A percentile compares a stretch with the other conserved stretches of the same genome.
phyloP scores from a whole-genome alignment of 2,329 filamentous ascomycete genomes.

The Orbilia ellipsospora region DNA sequence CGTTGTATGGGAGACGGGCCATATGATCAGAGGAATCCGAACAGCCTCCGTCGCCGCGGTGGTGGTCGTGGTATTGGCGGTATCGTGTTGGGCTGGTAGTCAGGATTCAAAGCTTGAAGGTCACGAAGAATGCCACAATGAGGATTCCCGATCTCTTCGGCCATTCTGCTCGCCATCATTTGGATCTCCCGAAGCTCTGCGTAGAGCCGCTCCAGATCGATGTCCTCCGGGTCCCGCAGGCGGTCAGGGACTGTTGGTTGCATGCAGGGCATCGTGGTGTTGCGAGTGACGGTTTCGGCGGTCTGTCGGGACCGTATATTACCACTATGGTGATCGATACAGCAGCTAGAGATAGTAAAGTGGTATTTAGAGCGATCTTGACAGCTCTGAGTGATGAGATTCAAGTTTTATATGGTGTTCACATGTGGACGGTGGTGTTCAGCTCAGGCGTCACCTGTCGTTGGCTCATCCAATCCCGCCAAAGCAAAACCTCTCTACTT shows the following conservation, averaged over 20 bases:
- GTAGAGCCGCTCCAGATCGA: slow-evolving; percentile 28
- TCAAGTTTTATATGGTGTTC: not conserved
- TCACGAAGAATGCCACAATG: not conserved
- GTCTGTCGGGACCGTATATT: not conserved
- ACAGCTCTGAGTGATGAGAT: not conserved
- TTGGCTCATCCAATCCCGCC: too few species aligned
- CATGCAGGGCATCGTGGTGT: slow-evolving; percentile 34
- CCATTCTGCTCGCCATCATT: slow-evolving; percentile 19
- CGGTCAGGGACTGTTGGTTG: slow-evolving; percentile 20
- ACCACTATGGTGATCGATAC: not conserved
- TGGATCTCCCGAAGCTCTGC: slow-evolving; percentile 39
- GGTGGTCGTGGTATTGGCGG: not conserved
- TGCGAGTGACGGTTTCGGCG: not conserved
- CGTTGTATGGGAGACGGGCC: slow-evolving; percentile 3
- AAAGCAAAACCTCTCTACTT: too few species aligned
- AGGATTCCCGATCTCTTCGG: slow-evolving; percentile 8
- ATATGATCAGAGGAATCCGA: slow-evolving; percentile 25
- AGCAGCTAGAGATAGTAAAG: not conserved
- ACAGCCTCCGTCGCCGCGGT: slow-evolving; percentile 22
- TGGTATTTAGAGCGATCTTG: not conserved
- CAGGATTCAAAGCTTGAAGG: too few species aligned
- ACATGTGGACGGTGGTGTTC: too few species aligned
- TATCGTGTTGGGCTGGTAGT: not conserved
- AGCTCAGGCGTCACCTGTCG: too few species aligned
- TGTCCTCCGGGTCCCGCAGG: slow-evolving; percentile 28